Base-by-base conservation (phyloP, 108 stramenopile species). In the Cyclotella atomus region DNA sequence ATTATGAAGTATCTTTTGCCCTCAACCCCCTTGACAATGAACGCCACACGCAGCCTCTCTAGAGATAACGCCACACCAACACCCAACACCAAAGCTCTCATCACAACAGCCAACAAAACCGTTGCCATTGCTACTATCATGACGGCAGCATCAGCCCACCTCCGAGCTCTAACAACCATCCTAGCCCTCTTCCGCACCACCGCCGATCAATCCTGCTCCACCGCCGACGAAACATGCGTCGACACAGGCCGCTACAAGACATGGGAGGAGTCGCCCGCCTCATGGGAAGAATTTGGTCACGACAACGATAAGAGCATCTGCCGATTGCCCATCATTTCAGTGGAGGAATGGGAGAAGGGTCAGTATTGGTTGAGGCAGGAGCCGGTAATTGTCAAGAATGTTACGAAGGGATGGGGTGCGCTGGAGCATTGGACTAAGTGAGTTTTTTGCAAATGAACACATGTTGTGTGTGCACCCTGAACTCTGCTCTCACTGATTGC, bases 351-450 rank as follows among this genome's bases (percentile, higher is more conserved):
- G 76, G 76, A 77, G 24, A 28, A 28, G 15, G 76, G 69, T 0
- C 52, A 52, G 45, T 77, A 64, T 59, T 77, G 76, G 76, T 50
- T 68, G 43, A 70, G 25, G 30, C 56, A 70, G 61, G 62, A 70
- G 29, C 76, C 76, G 6, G 76, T 77, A 12, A 77, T 77, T 47
- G 76, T 77, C 3, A 52, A 65, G 68, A 77, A 77, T 59, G 76
- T 77, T 6, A 77, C 76, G 19, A 69, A 64, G 27, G 68, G 55
- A 32, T 77, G 76, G 76, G 16, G 12, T 21, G 76, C 78, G 15
- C 62, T 72, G 59, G 59, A 79, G 20, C 71, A 79, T 41, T 79
- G 78, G 78, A 73, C 78, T 15, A 79, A 79, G 73, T 73, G 27
- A 55, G 73, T 73, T 49, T 2, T 0, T 10, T 21, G 21, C 3